A percentile compares a stretch with the other conserved stretches of the same genome.
Evolutionary conservation across 2,329 filamentous ascomycete species (phyloP).

Genomic region (Magnaporthiopsis rhizophila): DNA sequence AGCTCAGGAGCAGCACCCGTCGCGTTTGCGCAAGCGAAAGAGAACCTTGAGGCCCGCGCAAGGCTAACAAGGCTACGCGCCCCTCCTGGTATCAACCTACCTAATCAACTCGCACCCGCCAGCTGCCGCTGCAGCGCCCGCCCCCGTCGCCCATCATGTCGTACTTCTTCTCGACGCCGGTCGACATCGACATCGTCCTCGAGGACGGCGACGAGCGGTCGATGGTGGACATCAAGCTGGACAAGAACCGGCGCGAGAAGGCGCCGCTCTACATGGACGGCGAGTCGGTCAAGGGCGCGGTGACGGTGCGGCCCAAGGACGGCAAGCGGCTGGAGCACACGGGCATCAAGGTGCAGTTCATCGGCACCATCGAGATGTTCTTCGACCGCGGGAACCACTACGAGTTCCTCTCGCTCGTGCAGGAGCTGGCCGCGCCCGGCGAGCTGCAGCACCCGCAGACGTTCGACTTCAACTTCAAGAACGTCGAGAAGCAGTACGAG

Average conservation of each 20-base stretch:
- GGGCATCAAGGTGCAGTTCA: constrained; percentile 99
- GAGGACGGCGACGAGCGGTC: constrained; percentile 89
- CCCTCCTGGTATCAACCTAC: not conserved
- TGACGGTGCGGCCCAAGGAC: constrained; percentile 94
- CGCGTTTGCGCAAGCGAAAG: constrained; percentile 16
- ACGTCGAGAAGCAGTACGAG: constrained; percentile 99
- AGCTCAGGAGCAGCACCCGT: not conserved
- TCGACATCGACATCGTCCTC: constrained; percentile 98
- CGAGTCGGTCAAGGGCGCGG: constrained; percentile 93
- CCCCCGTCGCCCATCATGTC: constrained; percentile 53
- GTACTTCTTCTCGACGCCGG: constrained; percentile 95
- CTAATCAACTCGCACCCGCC: not conserved
- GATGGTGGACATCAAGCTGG: constrained; percentile 95
- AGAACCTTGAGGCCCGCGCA: not conserved
- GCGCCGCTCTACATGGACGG: constrained; percentile 96
- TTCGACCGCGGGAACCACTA: constrained; percentile 99
- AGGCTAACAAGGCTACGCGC: not conserved
- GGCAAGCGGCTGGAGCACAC: constrained; percentile 97
- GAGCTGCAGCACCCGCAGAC: constrained; percentile 98
- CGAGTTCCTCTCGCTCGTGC: constrained; percentile 94
- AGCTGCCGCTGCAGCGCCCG: not conserved
- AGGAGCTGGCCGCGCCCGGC: constrained; percentile 92
- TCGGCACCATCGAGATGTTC: constrained; percentile 99
- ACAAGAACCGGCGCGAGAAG: constrained; percentile 96
- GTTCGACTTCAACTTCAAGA: constrained; percentile 99